Evolutionary conservation across 768 basidiomycete genomes (phyloP).

Genomic region (Boletus rex-veris): DNA sequence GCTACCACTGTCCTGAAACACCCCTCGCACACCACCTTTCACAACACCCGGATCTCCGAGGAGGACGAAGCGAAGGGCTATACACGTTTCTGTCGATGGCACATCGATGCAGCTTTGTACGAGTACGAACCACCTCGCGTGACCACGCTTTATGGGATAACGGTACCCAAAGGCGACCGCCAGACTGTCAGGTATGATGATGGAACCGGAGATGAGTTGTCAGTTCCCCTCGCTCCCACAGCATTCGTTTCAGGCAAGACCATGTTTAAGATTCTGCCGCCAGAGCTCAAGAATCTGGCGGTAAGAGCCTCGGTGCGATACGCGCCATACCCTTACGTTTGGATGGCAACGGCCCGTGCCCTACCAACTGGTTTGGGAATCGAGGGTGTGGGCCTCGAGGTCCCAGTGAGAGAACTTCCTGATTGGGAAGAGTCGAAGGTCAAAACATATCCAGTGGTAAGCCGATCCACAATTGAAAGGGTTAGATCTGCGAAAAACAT

Average conservation of each 20-base stretch:
- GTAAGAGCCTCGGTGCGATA: constrained; percentile 74
- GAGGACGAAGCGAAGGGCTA: constrained; percentile 71
- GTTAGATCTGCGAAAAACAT: background rate
- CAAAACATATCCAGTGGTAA: constrained; percentile 65
- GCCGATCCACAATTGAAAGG: constrained; percentile 9
- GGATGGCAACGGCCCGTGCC: constrained; percentile 79
- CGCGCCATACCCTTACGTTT: constrained; percentile 82
- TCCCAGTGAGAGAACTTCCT: constrained; percentile 63
- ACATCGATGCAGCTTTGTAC: constrained; percentile 85
- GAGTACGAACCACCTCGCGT: constrained; percentile 73
- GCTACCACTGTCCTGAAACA: constrained; percentile 76
- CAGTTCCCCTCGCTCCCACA: constrained; percentile 81
- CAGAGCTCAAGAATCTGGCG: constrained; percentile 71
- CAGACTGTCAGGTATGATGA: constrained; percentile 79
- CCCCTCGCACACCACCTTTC: constrained; percentile 81
- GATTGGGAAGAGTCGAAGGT: constrained; percentile 73
- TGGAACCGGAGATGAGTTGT: constrained; percentile 76
- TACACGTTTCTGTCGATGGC: constrained; percentile 87
- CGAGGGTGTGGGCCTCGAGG: constrained; percentile 70
- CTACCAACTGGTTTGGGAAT: constrained; percentile 78
- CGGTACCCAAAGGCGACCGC: constrained; percentile 47
- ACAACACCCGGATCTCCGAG: constrained; percentile 68
- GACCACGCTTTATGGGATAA: constrained; percentile 78
- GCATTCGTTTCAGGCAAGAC: constrained; percentile 76
- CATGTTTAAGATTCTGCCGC: constrained; percentile 82